Percentiles rank a stretch among this genome's conserved stretches.
Conservation (phyloP, 2,329 filamentous ascomycete species). For the Trichoderma lentiforme region DNA sequence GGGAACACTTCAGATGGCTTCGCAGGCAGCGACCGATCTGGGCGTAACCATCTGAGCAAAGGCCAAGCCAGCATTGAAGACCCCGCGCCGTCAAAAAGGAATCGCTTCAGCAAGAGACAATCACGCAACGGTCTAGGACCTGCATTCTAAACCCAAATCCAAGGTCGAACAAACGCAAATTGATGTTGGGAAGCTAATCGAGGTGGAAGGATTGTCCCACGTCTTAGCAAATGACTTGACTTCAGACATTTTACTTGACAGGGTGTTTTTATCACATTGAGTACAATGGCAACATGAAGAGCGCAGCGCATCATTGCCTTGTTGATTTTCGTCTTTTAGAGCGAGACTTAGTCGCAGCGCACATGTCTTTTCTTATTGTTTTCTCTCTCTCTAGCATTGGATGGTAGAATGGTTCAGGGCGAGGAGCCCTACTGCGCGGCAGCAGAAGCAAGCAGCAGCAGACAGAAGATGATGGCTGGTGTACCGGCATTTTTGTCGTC, state of each 20-base stretch:
- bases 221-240: not conserved
- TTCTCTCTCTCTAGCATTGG: constrained; percentile 16
- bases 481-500: constrained; percentile 2
- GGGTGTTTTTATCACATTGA: not conserved
- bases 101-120: constrained; percentile 85
- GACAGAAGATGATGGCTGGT: constrained; percentile 15
- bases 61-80: constrained; percentile 56
- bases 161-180: not conserved
- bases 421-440: constrained; percentile 11
- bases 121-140: constrained; percentile 70
- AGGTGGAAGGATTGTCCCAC: not conserved
- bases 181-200: not conserved
- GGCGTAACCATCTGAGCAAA: constrained; percentile 58
- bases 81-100: constrained; percentile 47
- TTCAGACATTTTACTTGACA: constrained; percentile 10
- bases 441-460: not conserved
- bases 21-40: constrained; percentile 48
- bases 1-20: constrained; percentile 52
- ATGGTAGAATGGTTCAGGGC: constrained; percentile 14
- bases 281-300: constrained; percentile 10
- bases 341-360: constrained; percentile 12
- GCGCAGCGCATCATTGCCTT: constrained; percentile 4
- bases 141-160: constrained; percentile 5
- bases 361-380: constrained; percentile 14
- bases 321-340: constrained; percentile 11